These are phyloP conservation scores for Aspergillus ochraceoroseus DNA, from an alignment of 2,329 filamentous ascomycete genomes.

Conservation along the genomic window DNA sequence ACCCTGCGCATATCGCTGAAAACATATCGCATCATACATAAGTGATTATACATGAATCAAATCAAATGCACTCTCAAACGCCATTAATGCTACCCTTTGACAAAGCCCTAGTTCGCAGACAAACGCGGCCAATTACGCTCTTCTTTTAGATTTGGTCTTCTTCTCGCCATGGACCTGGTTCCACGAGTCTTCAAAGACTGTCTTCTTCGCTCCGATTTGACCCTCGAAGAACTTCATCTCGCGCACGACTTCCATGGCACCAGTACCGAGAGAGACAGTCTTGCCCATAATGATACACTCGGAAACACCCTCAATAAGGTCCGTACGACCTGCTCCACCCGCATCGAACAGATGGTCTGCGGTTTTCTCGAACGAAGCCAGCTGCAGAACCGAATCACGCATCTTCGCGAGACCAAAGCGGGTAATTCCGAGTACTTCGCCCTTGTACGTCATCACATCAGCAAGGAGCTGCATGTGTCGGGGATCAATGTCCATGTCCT, in stretches of 20 bases:
- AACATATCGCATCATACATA: not conserved
- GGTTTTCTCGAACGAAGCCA: conserved; percentile 97
- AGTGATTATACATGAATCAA: not conserved
- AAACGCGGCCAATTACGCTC: conserved; percentile 9
- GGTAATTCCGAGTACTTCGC: conserved; percentile 92
- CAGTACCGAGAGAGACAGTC: conserved; percentile 85
- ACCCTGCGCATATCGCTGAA: conserved; percentile 3
- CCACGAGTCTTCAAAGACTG: conserved; percentile 63
- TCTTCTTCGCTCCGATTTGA: conserved; percentile 55
- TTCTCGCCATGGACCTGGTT: conserved; percentile 15
- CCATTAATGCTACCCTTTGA: not conserved
- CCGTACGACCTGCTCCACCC: conserved; percentile 83
- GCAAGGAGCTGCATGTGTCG: conserved; percentile 96
- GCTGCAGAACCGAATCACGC: conserved; percentile 86
- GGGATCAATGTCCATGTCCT: conserved; percentile 90
- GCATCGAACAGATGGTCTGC: conserved; percentile 96
- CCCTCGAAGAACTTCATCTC: conserved; percentile 62
- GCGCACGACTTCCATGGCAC: conserved; percentile 83
- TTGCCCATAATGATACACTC: conserved; percentile 99
- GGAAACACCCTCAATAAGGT: conserved; percentile 85
- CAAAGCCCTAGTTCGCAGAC: conserved; percentile 3
- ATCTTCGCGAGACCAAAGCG: conserved; percentile 95
- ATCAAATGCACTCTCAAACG: not conserved
- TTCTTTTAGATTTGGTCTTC: conserved; percentile 12
- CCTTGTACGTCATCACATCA: conserved; percentile 99